Conservation (phyloP, 108 stramenopile species). For the Skeletonema grethae region DNA sequence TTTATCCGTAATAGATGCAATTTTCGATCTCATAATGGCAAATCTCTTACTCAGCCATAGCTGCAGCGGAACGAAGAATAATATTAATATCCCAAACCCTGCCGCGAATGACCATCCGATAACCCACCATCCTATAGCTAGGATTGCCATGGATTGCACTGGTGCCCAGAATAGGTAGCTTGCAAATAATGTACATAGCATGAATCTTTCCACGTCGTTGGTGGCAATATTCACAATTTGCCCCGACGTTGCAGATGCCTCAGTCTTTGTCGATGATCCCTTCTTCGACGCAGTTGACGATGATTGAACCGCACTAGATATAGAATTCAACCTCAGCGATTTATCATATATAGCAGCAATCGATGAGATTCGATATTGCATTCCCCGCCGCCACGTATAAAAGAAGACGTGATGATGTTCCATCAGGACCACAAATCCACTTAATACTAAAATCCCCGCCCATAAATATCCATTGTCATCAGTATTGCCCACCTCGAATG, state of each 20-base stretch:
- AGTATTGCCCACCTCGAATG: slow-evolving; percentile 49
- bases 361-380: slow-evolving; percentile 76
- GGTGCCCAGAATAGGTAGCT: slow-evolving; percentile 85
- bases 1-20: slow-evolving; percentile 87
- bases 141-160: slow-evolving; percentile 76
- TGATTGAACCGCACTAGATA: slow-evolving; percentile 19
- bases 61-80: slow-evolving; percentile 87
- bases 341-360: slow-evolving; percentile 84
- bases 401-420: slow-evolving; percentile 63
- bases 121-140: slow-evolving; percentile 63
- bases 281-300: neutral
- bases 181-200: slow-evolving; percentile 69
- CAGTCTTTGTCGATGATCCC: slow-evolving; percentile 3
- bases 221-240: slow-evolving; percentile 88
- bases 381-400: slow-evolving; percentile 52
- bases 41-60: slow-evolving; percentile 70
- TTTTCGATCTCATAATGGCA: slow-evolving; percentile 63
- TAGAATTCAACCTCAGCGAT: slow-evolving; percentile 48
- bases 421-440: slow-evolving; percentile 61
- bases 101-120: slow-evolving; percentile 88
- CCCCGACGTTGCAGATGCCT: slow-evolving; percentile 51
- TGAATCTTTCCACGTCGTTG: slow-evolving; percentile 92
- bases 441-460: slow-evolving; percentile 62
- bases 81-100: slow-evolving; percentile 76
- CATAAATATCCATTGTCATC: slow-evolving; percentile 47